Base-by-base conservation (phyloP, 495 filamentous ascomycete species). In the Viridothelium virens region DNA sequence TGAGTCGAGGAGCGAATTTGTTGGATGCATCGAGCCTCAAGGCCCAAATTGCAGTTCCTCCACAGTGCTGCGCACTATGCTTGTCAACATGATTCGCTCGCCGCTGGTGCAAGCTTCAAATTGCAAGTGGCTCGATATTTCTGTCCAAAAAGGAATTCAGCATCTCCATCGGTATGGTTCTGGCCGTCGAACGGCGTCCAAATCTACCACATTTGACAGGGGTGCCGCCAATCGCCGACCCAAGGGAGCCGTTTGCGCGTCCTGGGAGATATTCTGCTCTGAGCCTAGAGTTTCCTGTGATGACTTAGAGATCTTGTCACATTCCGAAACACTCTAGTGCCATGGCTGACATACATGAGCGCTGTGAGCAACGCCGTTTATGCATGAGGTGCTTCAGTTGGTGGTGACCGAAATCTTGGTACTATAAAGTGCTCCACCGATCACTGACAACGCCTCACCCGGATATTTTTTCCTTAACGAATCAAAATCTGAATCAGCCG, bases 291-390 rank as follows among this genome's bases (percentile, higher is more conserved):
- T 33, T 59, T 18, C 53, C 53, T 59, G 53, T 59, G 53, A 36
- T 7, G 14, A 36, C 18, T 36, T 36, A 34, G 53, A 3, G 18
- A 36, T 5, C 14, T 36, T 33, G 53, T 59, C 18, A 36, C 53
- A 59, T 59, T 59, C 53, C 53, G 53, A 59, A 59, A 59, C 53
- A 18, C 5, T 14, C 14, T 36, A 59, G 31, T 34, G 53, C 18
- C 48, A 14, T 14, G 16, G 48, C 18, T n/a, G 5, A 14, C 48
- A 14, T 53, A 11, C n/a, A 5, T 14, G 5, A 53, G 48, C 5
- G 48, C 31, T 14, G 18, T 36, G 11, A 34, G 25, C 25, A 25
- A 25, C 25, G 25, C 18, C 7, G 31, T 59, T 33, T 14, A 34
- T 59, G 31, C 53, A 59, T 59, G 25, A 36, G 5, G 5, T 36